Evolutionary conservation across 805 yeast genomes (phyloP).

Genomic region (Debaryomyces hansenii): DNA sequence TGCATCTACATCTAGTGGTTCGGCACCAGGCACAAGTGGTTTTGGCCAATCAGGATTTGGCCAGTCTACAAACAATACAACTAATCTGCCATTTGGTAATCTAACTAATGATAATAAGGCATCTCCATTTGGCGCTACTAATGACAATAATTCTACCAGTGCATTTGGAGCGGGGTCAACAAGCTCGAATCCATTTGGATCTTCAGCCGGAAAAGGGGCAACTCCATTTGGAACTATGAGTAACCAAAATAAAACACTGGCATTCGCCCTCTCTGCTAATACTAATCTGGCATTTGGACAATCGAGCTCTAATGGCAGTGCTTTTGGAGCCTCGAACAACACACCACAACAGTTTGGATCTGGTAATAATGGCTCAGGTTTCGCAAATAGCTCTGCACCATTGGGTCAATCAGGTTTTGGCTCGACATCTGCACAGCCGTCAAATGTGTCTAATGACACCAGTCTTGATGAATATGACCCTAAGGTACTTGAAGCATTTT

Average conservation of each 20-base stretch:
- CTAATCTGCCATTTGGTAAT: slow-evolving; percentile 1
- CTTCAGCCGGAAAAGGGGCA: slow-evolving; percentile 6
- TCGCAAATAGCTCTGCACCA: neutral
- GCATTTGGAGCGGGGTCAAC: slow-evolving; percentile 10
- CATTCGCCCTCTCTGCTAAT: slow-evolving; percentile 1
- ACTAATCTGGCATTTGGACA: neutral
- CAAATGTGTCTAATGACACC: neutral
- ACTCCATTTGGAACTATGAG: neutral
- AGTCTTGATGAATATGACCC: slow-evolving; percentile 38
- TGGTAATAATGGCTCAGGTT: neutral
- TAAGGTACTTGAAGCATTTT: slow-evolving; percentile 47
- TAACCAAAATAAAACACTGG: neutral
- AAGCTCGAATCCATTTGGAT: slow-evolving; percentile 6
- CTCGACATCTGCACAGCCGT: slow-evolving; percentile 7
- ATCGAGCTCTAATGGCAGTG: neutral
- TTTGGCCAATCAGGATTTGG: slow-evolving; percentile 2
- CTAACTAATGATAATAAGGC: neutral
- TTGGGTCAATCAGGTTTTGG: neutral
- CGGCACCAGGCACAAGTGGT: slow-evolving; percentile 6
- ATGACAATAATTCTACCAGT: slow-evolving; percentile 1
- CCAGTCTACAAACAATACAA: neutral
- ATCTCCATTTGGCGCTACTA: slow-evolving; percentile 2
- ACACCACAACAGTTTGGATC: slow-evolving; percentile 2
- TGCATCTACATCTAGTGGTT: slow-evolving; percentile 1
- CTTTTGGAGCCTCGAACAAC: slow-evolving; percentile 4